Conservation (phyloP, 164 flowering plant genomes). For the grape (Vitis vinifera) region ASM3070453v1 NC_081823.1:58501-59000, state of each 20-base stretch:
- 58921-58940: conserved; percentile 64
- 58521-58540: neutral
- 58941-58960: conserved; percentile 53
- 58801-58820: conserved; percentile 62
- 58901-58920: conserved; percentile 70
- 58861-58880: too few relatives aligned
- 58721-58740: conserved; percentile 76
- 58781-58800: conserved; percentile 83
- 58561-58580: conserved; percentile 3
- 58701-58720: conserved; percentile 54
- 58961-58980: conserved; percentile 69
- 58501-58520: too few relatives aligned
- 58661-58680: conserved; percentile 62
- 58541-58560: neutral
- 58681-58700: conserved; percentile 52
- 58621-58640: conserved; percentile 94
- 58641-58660: conserved; percentile 73
- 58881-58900: conserved; percentile 52
- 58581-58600: conserved; percentile 71
- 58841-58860: too few relatives aligned
- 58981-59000: conserved; percentile 59
- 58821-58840: conserved; percentile 42
- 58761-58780: conserved; percentile 88
- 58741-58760: conserved; percentile 75
- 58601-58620: conserved; percentile 78